Conservation (phyloP, 129 eudicot species). For the Arctium lappa region DNA sequence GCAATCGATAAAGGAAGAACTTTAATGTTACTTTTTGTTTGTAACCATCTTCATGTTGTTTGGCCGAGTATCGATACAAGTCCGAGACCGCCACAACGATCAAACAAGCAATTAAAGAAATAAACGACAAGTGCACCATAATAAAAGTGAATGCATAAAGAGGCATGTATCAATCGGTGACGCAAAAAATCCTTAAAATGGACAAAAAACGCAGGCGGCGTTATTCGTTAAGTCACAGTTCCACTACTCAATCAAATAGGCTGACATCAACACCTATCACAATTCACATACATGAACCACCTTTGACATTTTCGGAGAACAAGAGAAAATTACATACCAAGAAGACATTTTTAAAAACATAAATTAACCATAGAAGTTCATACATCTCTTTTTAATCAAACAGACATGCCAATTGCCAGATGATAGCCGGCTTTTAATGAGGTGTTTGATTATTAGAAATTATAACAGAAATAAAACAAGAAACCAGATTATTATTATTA, state of each 20-base stretch:
- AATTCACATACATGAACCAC: neutral
- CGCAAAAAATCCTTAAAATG: no score
- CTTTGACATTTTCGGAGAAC: neutral
- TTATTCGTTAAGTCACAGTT: no score
- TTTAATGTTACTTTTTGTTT: no score
- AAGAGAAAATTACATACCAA: neutral
- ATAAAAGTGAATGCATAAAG: no score
- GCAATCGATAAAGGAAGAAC: neutral
- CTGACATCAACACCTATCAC: no score
- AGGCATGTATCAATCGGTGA: no score
- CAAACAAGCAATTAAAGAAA: no score
- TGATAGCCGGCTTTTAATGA: neutral
- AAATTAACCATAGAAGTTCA: constrained; percentile 17
- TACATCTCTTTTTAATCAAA: neutral
- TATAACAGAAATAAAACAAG: neutral
- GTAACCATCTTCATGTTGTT: neutral
- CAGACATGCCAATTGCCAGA: neutral
- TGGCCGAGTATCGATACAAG: no score
- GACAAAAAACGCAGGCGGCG: no score
- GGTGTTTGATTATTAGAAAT: neutral
- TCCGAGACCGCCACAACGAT: no score
- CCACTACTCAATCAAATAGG: no score
- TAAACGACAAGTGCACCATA: no score
- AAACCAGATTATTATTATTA: neutral
- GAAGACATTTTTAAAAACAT: neutral